Evolutionary conservation across 805 yeast genomes (phyloP).

Genomic region (Zygoascus ofunaensis): DNA sequence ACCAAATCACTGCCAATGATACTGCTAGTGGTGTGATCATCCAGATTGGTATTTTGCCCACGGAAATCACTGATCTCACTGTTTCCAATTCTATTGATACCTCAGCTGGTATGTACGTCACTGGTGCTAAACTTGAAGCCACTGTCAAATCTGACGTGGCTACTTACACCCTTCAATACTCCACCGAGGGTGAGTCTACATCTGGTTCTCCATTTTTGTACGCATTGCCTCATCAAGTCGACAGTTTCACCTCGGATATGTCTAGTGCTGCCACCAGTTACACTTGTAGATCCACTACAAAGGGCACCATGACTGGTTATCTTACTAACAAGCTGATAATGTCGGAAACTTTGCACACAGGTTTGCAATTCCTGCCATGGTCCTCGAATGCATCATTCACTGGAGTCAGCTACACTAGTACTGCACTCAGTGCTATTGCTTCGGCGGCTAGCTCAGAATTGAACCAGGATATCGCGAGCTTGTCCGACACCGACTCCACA

Average conservation of each 20-base stretch:
- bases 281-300: constrained; percentile 40
- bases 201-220: constrained; percentile 39
- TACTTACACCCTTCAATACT: constrained; percentile 40
- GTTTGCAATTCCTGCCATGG: constrained; percentile 53
- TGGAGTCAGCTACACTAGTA: constrained; percentile 34
- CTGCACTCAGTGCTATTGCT: constrained; percentile 33
- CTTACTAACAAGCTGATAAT: constrained; percentile 26
- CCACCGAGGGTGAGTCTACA: constrained; percentile 42
- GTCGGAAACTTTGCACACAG: constrained; percentile 33
- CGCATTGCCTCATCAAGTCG: constrained; percentile 61
- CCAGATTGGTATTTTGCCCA: constrained; percentile 49
- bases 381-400: constrained; percentile 33
- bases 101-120: constrained; percentile 62
- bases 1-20: constrained; percentile 30
- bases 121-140: constrained; percentile 41
- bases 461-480: constrained; percentile 44
- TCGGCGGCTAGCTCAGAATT: constrained; percentile 46
- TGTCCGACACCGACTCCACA: constrained; percentile 72
- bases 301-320: constrained; percentile 33
- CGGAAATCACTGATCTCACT: constrained; percentile 16
- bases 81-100: constrained; percentile 30
- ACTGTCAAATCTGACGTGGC: constrained; percentile 40
- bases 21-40: constrained; percentile 36
- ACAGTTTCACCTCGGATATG: constrained; percentile 33
- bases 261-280: constrained; percentile 25